Evolutionary conservation across 1,139 yeast genomes (phyloP).

Genomic region (Geotrichum fermentans): DNA sequence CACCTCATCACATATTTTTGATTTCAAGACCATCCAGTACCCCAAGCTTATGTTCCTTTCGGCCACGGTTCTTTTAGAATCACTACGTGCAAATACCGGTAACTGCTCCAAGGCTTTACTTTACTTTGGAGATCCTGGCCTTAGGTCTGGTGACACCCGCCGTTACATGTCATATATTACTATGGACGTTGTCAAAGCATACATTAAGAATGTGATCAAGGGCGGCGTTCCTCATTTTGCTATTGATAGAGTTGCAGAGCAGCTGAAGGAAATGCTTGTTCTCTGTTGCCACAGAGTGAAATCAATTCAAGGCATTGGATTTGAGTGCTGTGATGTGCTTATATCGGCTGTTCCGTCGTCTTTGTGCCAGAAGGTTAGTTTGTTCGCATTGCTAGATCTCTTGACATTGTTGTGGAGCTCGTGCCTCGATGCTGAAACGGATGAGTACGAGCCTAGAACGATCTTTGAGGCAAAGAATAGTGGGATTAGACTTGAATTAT

Average conservation of each 20-base stretch:
- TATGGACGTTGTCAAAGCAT: constrained; percentile 55
- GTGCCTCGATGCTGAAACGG: constrained; percentile 78
- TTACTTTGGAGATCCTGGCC: constrained; percentile 84
- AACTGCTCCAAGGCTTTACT: constrained; percentile 68
- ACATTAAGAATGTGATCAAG: constrained; percentile 43
- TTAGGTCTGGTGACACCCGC: constrained; percentile 67
- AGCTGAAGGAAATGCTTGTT: constrained; percentile 62
- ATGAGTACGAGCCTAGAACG: constrained; percentile 78
- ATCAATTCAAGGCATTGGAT: constrained; percentile 74
- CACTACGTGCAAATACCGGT: constrained; percentile 73
- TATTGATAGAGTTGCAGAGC: constrained; percentile 60
- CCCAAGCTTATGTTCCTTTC: constrained; percentile 86
- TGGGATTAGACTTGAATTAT: constrained; percentile 57
- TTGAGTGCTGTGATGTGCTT: constrained; percentile 69
- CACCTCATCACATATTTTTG: constrained; percentile 31
- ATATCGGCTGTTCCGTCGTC: constrained; percentile 72
- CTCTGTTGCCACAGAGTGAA: constrained; percentile 74
- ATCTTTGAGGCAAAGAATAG: constrained; percentile 55
- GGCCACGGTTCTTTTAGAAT: constrained; percentile 74
- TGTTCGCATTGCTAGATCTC: constrained; percentile 76
- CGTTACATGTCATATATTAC: constrained; percentile 65
- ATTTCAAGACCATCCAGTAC: constrained; percentile 54
- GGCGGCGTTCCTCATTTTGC: constrained; percentile 46
- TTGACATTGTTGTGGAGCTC: constrained; percentile 73
- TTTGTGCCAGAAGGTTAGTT: constrained; percentile 65